Evolutionary conservation across 805 yeast species (phyloP).

Genomic region (Metschnikowia kunwiensis): DNA sequence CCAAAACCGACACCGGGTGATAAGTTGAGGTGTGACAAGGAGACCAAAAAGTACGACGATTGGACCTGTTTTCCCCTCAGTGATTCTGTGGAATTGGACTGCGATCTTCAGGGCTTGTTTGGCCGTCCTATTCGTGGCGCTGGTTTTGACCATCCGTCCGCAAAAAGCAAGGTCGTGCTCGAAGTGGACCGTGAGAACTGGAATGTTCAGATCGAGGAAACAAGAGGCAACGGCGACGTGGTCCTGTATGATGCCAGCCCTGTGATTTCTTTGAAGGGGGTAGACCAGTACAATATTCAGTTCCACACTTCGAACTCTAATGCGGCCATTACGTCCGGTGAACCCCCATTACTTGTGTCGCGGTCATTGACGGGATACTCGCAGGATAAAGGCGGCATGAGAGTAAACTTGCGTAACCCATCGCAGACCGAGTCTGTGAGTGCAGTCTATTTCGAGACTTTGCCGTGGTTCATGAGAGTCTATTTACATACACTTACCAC

Average conservation of each 20-base stretch:
- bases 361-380: slow-evolving; percentile 90
- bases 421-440: slow-evolving; percentile 40
- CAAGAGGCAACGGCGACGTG: slow-evolving; percentile 3
- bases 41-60: slow-evolving; percentile 50
- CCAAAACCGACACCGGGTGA: slow-evolving; percentile 77
- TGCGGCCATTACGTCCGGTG: slow-evolving; percentile 23
- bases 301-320: slow-evolving; percentile 47
- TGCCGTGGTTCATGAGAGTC: slow-evolving; percentile 91
- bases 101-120: slow-evolving; percentile 62
- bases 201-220: slow-evolving; percentile 36
- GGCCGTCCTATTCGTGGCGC: slow-evolving; percentile 67
- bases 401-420: slow-evolving; percentile 75
- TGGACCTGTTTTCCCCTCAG: slow-evolving; percentile 80
- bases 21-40: slow-evolving; percentile 66
- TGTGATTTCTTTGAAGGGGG: slow-evolving; percentile 18
- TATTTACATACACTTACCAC: slow-evolving; percentile 65
- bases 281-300: slow-evolving; percentile 31
- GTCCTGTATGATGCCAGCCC: slow-evolving; percentile 5
- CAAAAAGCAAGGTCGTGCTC: slow-evolving; percentile 27
- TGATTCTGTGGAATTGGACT: slow-evolving; percentile 45
- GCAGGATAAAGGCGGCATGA: slow-evolving; percentile 85
- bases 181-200: slow-evolving; percentile 45
- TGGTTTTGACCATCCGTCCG: slow-evolving; percentile 46
- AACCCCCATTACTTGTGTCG: slow-evolving; percentile 69
- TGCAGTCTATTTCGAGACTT: slow-evolving; percentile 68